Evolutionary conservation across 2,329 filamentous ascomycete genomes (phyloP).

Genomic region (Thyridium curvatum): DNA sequence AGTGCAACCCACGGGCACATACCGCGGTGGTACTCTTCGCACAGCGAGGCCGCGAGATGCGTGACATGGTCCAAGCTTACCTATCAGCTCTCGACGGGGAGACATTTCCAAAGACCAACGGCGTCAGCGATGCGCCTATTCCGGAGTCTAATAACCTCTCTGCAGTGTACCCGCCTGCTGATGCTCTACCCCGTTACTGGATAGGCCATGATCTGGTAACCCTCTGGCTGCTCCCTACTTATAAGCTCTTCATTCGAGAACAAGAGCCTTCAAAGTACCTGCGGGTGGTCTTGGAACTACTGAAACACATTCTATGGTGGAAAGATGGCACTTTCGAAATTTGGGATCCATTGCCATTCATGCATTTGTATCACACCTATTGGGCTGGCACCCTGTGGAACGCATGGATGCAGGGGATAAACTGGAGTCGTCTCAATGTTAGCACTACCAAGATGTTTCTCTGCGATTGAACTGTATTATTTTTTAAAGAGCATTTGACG

Average conservation of each 20-base stretch:
- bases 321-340: constrained; percentile 46
- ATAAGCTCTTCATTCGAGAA: constrained; percentile 17
- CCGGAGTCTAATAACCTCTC: too few relatives aligned
- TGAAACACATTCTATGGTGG: constrained; percentile 37
- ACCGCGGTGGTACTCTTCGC: constrained; percentile 59
- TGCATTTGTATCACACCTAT: constrained; percentile 51
- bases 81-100: constrained; percentile 33
- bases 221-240: constrained; percentile 40
- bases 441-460: constrained; percentile 38
- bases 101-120: too few relatives aligned
- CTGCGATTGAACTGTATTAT: too few relatives aligned
- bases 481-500: too few relatives aligned
- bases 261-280: constrained; percentile 13
- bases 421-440: constrained; percentile 62
- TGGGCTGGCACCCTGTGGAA: constrained; percentile 45
- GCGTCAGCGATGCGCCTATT: too few relatives aligned
- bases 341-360: constrained; percentile 51
- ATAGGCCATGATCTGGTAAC: constrained; percentile 58
- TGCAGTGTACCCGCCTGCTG: constrained; percentile 9
- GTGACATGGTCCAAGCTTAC: constrained; percentile 45
- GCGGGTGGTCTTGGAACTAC: constrained; percentile 19
- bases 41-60: constrained; percentile 28
- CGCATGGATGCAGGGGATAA: constrained; percentile 34
- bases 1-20: constrained; percentile 65
- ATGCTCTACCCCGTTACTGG: constrained; percentile 47